Percentiles rank a stretch among this genome's conserved stretches.
These are phyloP conservation scores for Thelephora terrestris DNA, from an alignment of 1,284 basidiomycete species.

Conservation along the genomic window DNA sequence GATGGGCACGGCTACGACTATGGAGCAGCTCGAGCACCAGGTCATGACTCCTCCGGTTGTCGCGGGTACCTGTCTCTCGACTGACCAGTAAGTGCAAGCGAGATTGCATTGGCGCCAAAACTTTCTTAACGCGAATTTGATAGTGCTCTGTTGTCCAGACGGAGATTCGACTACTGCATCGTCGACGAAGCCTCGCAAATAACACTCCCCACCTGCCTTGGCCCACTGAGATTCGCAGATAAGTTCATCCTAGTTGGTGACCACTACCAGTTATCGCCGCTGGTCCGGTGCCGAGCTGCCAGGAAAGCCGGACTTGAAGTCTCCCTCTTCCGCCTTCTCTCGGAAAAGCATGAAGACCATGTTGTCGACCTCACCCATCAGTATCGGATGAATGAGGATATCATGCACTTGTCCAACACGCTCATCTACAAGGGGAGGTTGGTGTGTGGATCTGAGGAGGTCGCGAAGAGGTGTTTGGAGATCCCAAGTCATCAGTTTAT, in stretches of 20 bases:
- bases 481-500: slow-evolving; percentile 41
- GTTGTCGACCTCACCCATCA: slow-evolving; percentile 81
- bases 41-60: slow-evolving; percentile 86
- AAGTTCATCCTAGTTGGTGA: slow-evolving; percentile 95
- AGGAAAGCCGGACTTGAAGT: slow-evolving; percentile 80
- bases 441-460: slow-evolving; percentile 64
- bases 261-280: slow-evolving; percentile 92
- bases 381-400: slow-evolving; percentile 96
- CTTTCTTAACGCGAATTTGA: background rate
- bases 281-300: slow-evolving; percentile 76
- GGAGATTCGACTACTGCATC: slow-evolving; percentile 94
- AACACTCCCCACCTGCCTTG: slow-evolving; percentile 90
- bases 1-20: slow-evolving; percentile 42
- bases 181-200: slow-evolving; percentile 98
- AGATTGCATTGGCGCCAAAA: background rate
- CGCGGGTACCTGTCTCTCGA: slow-evolving; percentile 88
- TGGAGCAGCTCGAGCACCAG: slow-evolving; percentile 72
- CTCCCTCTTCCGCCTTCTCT: slow-evolving; percentile 84
- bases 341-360: slow-evolving; percentile 75
- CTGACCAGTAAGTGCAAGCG: slow-evolving; percentile 70
- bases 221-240: slow-evolving; percentile 84
- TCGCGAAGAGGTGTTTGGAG: slow-evolving; percentile 51
- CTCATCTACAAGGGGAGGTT: slow-evolving; percentile 81
- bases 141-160: slow-evolving; percentile 77
- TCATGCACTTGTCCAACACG: slow-evolving; percentile 89